Conservation (phyloP, 2,329 filamentous ascomycete genomes). For the Phialocephala sp. region DNA sequence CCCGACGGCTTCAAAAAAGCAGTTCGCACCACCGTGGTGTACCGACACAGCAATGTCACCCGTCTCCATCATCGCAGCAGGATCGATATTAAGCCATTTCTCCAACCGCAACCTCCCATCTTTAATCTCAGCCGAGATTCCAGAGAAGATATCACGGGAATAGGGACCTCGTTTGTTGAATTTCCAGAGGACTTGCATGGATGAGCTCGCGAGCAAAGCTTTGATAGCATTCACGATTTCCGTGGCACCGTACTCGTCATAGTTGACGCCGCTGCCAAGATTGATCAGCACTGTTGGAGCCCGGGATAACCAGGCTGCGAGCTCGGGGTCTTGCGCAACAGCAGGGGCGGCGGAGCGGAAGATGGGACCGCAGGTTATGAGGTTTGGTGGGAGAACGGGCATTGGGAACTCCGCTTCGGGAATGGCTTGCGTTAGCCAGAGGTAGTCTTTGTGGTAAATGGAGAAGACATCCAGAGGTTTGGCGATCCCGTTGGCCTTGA, state of each 20-base stretch:
- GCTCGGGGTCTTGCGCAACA: constrained; percentile 45
- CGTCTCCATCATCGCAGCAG: constrained; percentile 41
- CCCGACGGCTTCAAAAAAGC: constrained; percentile 50
- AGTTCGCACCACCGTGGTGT: constrained; percentile 47
- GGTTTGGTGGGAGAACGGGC: constrained; percentile 45
- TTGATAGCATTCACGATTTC: constrained; percentile 47
- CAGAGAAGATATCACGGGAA: constrained; percentile 8
- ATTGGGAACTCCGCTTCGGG: constrained; percentile 42
- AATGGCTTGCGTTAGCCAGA: constrained; percentile 31
- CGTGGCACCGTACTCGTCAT: constrained; percentile 38
- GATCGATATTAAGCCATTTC: constrained; percentile 21
- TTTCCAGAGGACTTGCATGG: constrained; percentile 45
- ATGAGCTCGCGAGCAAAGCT: constrained; percentile 41
- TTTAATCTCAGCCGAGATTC: constrained; percentile 22
- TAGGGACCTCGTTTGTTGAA: constrained; percentile 25
- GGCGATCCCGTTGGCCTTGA: constrained; percentile 34
- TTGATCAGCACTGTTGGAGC: constrained; percentile 53
- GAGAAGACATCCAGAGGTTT: constrained; percentile 12
- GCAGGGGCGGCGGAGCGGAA: constrained; percentile 42
- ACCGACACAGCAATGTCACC: constrained; percentile 43
- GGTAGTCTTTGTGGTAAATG: constrained; percentile 21
- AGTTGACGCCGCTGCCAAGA: constrained; percentile 43
- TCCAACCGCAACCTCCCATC: constrained; percentile 6
- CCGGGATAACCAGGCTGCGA: constrained; percentile 47
- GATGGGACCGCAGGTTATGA: constrained; percentile 53